Base-by-base conservation (phyloP, 495 filamentous ascomycete genomes). In the Penicillium ucsense region DNA sequence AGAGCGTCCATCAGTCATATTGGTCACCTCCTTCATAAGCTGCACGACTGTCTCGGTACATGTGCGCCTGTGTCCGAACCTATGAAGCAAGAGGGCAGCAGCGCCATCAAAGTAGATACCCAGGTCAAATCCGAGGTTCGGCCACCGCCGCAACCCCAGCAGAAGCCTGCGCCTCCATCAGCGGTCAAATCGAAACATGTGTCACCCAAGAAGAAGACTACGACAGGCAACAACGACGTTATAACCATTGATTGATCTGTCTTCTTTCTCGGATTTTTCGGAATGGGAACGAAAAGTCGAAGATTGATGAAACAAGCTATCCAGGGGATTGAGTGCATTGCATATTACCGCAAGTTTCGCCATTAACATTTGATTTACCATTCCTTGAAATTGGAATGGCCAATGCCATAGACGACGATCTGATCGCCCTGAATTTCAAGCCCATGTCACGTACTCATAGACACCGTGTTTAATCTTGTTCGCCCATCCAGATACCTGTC, bases 201-300 rank as follows among this genome's bases (percentile, higher is more conserved):
- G 3, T 41, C 45, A 32, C 51, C 52, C 8, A 57, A 52, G 31
- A 51, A 56, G 32, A 31, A 40, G 27, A 49, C 34, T 12, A 35
- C 41, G 8, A 7, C 35, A 6, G 48, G 55, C 28, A 58, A 53
- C 28, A 41, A 60, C 20, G 61, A 69, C 53, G 44, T 71, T 31
- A 71, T 71, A 35, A 71, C 63, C 41, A 71, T 71, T 52, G 68
- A 71, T 46, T 71, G 58, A 50, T 35, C 34, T 35, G 10, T 20
- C 20, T 20, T 20, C 20, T 20, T 20, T 20, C 20, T 20, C 20
- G 20, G 20, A 20, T 20, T 20, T 20, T 2, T 20, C 2, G 20
- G 20, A 20, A 20, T 20, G 20, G 20, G 1, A 20, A 20, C 20
- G 20, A 20, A 20, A 20, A 20, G 2, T 20, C 20, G 20, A 20